Conservation (phyloP, 73 alveolate species). For the Strombidium stylifer region DNA sequence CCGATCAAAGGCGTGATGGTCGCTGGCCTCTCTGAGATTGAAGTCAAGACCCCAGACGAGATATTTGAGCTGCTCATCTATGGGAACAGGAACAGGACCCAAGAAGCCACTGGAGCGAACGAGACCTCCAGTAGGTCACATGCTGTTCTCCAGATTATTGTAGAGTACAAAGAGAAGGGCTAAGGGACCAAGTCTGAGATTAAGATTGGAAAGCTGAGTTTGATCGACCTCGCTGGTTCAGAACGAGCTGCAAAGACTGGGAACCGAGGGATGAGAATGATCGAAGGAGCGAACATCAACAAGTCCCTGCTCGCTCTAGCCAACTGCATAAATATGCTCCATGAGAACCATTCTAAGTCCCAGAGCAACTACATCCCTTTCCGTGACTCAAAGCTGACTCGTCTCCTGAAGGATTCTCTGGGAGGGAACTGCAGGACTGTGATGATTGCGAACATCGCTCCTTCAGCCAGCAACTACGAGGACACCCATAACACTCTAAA, state of each 20-base stretch:
- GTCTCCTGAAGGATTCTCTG: slow-evolving; percentile 97
- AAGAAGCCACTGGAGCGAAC: slow-evolving; percentile 94
- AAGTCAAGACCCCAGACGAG: slow-evolving; percentile 72
- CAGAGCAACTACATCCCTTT: slow-evolving; percentile 91
- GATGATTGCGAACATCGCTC: slow-evolving; percentile 98
- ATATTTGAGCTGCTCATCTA: slow-evolving; percentile 59
- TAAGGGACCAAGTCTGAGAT: slow-evolving; percentile 86
- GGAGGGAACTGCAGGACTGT: slow-evolving; percentile 99
- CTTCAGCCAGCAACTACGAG: slow-evolving; percentile 87
- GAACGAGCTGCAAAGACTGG: slow-evolving; percentile 96
- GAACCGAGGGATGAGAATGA: slow-evolving; percentile 96
- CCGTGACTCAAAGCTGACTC: slow-evolving; percentile 98
- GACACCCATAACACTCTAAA: slow-evolving; percentile 99
- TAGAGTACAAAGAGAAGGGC: slow-evolving; percentile 82
- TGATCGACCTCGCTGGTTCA: slow-evolving; percentile 99
- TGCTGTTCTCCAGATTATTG: slow-evolving; percentile 80
- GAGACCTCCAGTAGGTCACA: slow-evolving; percentile 82
- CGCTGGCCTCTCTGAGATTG: slow-evolving; percentile 91
- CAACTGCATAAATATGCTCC: slow-evolving; percentile 98
- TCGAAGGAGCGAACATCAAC: slow-evolving; percentile 99
- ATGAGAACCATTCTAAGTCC: slow-evolving; percentile 83
- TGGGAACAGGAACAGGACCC: slow-evolving; percentile 80
- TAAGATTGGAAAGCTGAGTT: slow-evolving; percentile 88
- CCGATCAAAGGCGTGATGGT: slow-evolving; percentile 89
- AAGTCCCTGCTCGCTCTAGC: slow-evolving; percentile 96